Evolutionary conservation across 2,329 filamentous ascomycete species (phyloP), one percentile per base, ranked within the genome.

Genomic region (Epichloe typhina): DNA sequence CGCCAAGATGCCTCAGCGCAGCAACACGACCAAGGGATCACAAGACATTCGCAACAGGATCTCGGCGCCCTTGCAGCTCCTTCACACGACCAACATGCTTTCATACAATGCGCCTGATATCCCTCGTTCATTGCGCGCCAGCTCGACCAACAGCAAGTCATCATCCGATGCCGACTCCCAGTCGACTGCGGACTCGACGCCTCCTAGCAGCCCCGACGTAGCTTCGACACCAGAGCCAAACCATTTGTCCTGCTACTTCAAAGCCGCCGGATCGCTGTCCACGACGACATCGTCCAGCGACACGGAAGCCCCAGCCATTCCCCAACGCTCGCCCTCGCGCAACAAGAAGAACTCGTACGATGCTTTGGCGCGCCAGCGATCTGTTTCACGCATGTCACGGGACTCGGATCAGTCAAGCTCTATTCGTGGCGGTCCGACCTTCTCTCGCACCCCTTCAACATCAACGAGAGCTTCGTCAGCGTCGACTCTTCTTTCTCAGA

Each of bases 1-100:
- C n/a, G 54, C 59, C 46, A 65, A 65, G 52, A 55, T 65, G 39
- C 70, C 72, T 19, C 69, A 72, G 46, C 72, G 75, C 59, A 77
- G 72, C 66, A 73, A 72, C 61, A 74, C 73, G 42, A 69, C 68
- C 60, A 77, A 74, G 64, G 72, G 66, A 53, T 63, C 64, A 52
- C 59, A 59, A 56, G 57, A 66, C 43, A 56, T 82, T 57, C 79
- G 84, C 53, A 67, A 76, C 64, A 83, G 89, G 72, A 98, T 98
- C 64, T 98, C 93, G 1, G 80, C 77, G 3, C 93, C 93, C 0
- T 77, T 95, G 49, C 83, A 89, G 67, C 77, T 98, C 55, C 74
- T 96, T 46, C 94, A 93, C 53, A 95, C 91, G 5, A 97, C 93
- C 59, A 98, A 97, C 69, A 88, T 94, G 79, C 83, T 96, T 50